Conservation (phyloP, 208 protist species). For the Acanthamoeba divionensis region DNA sequence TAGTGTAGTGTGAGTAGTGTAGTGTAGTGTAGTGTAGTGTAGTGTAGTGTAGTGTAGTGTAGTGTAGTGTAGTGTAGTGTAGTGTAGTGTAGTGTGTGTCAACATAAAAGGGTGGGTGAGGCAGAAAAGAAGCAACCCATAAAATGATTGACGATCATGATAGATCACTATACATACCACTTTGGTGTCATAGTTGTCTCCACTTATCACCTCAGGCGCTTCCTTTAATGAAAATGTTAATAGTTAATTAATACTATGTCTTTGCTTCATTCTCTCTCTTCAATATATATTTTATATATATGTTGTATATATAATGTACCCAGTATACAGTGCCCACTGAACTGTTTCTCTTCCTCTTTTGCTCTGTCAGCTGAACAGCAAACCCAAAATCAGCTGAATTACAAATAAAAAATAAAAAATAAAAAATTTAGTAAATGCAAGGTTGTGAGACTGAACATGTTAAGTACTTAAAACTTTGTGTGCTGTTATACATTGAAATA, state of each 20-base stretch:
- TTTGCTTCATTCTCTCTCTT: too few species aligned
- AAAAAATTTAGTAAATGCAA: background rate
- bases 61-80: too few species aligned
- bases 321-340: conserved; percentile 69
- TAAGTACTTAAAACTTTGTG: too few species aligned
- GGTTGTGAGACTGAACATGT: background rate
- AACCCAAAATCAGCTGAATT: conserved; percentile 77
- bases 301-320: background rate
- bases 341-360: conserved; percentile 66
- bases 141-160: too few species aligned
- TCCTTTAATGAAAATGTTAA: background rate
- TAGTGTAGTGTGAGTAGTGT: too few species aligned
- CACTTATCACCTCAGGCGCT: conserved; percentile 68
- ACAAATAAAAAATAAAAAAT: too few species aligned
- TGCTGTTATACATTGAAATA: too few species aligned
- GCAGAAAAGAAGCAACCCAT: too few species aligned
- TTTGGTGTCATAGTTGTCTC: conserved; percentile 73
- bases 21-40: too few species aligned
- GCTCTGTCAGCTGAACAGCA: conserved; percentile 65
- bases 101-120: too few species aligned
- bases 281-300: conserved; percentile 6
- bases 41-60: too few species aligned
- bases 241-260: background rate
- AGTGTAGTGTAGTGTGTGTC: too few species aligned
- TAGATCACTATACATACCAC: conserved; percentile 25